Percentiles rank a stretch among this genome's conserved stretches.
Evolutionary conservation across 352 stramenopile genomes (phyloP).

Genomic region (Pythium aquatile): DNA sequence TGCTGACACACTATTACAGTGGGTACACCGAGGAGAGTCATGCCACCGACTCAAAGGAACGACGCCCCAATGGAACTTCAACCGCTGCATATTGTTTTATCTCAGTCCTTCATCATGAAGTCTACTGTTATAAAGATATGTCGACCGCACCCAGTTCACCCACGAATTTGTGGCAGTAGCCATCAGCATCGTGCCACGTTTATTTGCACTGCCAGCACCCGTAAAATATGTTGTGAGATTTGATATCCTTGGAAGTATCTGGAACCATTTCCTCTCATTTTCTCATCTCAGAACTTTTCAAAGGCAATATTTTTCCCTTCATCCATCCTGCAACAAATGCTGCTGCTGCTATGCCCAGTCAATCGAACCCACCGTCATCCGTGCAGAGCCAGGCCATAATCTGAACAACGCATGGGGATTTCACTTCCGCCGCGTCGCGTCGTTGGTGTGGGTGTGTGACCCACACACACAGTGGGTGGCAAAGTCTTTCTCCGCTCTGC

Average conservation of each 20-base stretch:
- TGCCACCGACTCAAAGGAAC: conserved; percentile 7
- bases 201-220: not conserved
- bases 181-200: not conserved
- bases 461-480: not conserved
- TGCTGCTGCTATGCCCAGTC: not conserved
- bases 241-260: too few relatives aligned
- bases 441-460: not conserved
- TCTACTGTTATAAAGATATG: not conserved
- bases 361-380: not conserved
- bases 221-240: too few relatives aligned
- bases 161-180: not conserved
- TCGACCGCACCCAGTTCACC: not conserved
- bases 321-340: not conserved
- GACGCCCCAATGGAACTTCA: conserved; percentile 2
- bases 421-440: not conserved
- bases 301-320: not conserved
- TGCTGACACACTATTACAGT: not conserved
- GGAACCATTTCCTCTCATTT: too few relatives aligned
- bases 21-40: not conserved
- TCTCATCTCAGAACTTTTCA: not conserved
- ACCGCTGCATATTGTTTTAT: not conserved
- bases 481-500: not conserved
- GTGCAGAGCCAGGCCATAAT: not conserved
- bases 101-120: not conserved
- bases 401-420: not conserved